Conservation (phyloP, 345 rosid genomes). For the Dimocarpus longan region DNA sequence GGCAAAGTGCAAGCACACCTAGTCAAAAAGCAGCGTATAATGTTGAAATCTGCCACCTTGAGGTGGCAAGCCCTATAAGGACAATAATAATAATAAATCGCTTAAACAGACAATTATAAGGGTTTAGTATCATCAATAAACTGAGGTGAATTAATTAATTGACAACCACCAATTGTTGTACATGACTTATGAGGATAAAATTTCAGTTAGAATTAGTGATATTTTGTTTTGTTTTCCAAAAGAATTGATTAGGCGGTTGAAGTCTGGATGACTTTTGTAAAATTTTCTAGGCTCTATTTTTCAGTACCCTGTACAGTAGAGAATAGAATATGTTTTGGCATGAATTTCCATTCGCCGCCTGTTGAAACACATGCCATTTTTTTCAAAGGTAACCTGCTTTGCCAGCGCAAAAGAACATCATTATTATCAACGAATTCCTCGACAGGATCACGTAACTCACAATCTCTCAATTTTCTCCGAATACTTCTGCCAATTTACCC, state of each 20-base stretch:
- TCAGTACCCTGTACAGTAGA: not conserved
- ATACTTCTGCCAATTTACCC: too few relatives aligned
- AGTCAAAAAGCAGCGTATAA: constrained; percentile 23
- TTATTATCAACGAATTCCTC: not conserved
- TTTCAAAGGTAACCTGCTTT: not conserved
- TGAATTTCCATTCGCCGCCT: not conserved
- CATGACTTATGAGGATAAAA: not conserved
- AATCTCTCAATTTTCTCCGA: too few relatives aligned
- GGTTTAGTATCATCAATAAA: not conserved
- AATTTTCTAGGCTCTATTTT: not conserved
- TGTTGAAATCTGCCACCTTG: constrained; percentile 19
- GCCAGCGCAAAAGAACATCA: constrained; percentile 4
- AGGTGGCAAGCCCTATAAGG: not conserved
- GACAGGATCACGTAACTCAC: not conserved
- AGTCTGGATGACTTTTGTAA: not conserved
- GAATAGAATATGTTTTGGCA: not conserved
- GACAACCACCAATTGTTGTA: not conserved
- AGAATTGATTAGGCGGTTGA: too few relatives aligned
- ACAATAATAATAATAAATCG: not conserved
- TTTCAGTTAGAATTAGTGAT: too few relatives aligned
- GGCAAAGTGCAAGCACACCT: not conserved
- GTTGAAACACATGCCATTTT: not conserved
- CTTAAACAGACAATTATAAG: not conserved
- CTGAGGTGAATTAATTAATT: not conserved
- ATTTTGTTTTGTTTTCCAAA: too few relatives aligned